These are phyloP conservation scores for Physaria fendleri DNA, from an alignment of 345 rosid genomes.

Conservation along the genomic window DNA sequence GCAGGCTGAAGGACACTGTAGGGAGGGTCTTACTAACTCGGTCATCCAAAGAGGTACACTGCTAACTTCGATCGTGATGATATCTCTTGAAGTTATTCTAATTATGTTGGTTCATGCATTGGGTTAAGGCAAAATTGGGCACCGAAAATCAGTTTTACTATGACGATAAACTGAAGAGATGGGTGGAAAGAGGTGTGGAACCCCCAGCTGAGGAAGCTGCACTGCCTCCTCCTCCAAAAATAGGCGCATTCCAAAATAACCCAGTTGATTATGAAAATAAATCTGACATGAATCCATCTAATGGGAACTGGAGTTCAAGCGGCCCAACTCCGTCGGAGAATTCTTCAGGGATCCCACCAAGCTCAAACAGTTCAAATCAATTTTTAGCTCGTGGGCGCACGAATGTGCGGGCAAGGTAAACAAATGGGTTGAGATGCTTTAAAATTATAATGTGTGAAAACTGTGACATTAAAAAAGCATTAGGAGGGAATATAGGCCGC, in stretches of 20 bases:
- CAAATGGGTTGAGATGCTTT: background rate
- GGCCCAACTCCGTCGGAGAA: slow-evolving; percentile 45
- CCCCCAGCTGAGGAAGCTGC: slow-evolving; percentile 80
- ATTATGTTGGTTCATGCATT: slow-evolving; percentile 20
- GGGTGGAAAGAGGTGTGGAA: slow-evolving; percentile 97
- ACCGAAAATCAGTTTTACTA: slow-evolving; percentile 81
- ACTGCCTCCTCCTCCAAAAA: slow-evolving; percentile 81
- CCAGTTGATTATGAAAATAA: slow-evolving; percentile 52
- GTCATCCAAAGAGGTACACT: slow-evolving; percentile 68
- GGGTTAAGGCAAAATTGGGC: slow-evolving; percentile 87
- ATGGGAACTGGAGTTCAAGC: slow-evolving; percentile 44
- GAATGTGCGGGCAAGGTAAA: slow-evolving; percentile 88
- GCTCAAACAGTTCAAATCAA: slow-evolving; percentile 71
- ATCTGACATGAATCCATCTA: slow-evolving; percentile 29
- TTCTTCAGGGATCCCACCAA: slow-evolving; percentile 68
- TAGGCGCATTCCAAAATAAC: slow-evolving; percentile 61
- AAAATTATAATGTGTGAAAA: background rate
- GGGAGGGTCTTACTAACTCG: slow-evolving; percentile 77
- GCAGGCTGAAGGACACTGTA: slow-evolving; percentile 73
- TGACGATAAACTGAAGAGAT: slow-evolving; percentile 93
- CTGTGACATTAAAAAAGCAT: background rate
- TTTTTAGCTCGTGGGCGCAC: slow-evolving; percentile 85
- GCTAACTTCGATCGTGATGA: slow-evolving; percentile 9
- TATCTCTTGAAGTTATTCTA: slow-evolving; percentile 20
- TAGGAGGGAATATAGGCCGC: background rate